Conservation (phyloP, 345 rosid genomes). For the Turritis glabra region DNA sequence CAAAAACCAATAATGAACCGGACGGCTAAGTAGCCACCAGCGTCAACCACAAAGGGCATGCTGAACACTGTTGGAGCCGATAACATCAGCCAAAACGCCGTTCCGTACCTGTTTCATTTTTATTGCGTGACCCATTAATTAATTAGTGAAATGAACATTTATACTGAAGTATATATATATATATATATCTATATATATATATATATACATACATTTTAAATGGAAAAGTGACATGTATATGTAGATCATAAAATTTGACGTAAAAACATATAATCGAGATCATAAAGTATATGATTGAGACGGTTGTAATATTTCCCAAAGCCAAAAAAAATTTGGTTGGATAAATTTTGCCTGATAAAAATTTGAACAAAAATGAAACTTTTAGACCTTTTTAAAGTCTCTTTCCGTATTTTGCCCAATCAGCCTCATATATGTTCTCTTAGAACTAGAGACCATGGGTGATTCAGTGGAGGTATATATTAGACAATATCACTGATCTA, state of each 20-base stretch:
- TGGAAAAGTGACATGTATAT: not conserved
- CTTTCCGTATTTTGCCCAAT: not conserved
- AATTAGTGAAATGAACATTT: not conserved
- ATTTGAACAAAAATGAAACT: not conserved
- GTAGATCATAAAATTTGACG: not conserved
- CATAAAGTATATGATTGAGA: not conserved
- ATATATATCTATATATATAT: no score
- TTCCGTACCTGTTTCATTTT: slow-evolving; percentile 43
- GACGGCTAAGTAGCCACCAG: slow-evolving; percentile 59
- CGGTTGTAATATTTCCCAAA: not conserved
- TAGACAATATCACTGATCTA: not conserved
- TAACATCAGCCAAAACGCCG: slow-evolving; percentile 69
- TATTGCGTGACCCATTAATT: not conserved
- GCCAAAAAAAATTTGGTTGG: not conserved
- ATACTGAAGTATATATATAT: no score
- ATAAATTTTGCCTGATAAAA: not conserved
- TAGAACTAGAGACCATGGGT: not conserved
- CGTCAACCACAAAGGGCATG: slow-evolving; percentile 61
- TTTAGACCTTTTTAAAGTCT: not conserved
- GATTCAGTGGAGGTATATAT: not conserved
- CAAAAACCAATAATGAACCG: slow-evolving; percentile 88
- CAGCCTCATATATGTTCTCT: not conserved
- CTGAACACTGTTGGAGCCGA: slow-evolving; percentile 73
- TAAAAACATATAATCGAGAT: not conserved
- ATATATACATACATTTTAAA: no score